These are phyloP conservation scores for Colletotrichum sp. DNA, from an alignment of 2,329 filamentous ascomycete genomes.

Conservation along the genomic window DNA sequence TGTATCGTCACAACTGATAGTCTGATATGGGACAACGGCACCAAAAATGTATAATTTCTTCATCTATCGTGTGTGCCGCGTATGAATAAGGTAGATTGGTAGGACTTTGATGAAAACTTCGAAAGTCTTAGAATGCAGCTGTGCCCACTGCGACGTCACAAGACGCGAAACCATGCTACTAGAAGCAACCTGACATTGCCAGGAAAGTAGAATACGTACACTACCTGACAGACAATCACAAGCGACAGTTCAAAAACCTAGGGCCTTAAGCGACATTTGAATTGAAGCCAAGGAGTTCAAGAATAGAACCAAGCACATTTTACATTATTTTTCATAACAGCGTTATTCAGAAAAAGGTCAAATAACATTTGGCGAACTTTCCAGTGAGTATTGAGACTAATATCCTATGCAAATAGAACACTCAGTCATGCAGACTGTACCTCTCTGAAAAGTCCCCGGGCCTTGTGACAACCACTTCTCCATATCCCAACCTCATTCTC, in stretches of 20 bases:
- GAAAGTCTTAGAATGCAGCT: too few relatives aligned
- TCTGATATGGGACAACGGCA: too few relatives aligned
- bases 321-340: not conserved
- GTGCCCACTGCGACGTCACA: too few relatives aligned
- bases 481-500: not conserved
- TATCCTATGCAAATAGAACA: not conserved
- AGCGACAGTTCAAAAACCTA: accelerated
- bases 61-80: too few relatives aligned
- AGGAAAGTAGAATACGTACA: too few relatives aligned
- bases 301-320: not conserved
- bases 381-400: not conserved
- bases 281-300: not conserved
- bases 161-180: too few relatives aligned
- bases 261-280: accelerated
- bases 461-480: not conserved
- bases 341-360: too few relatives aligned
- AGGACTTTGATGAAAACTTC: not conserved
- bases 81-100: too few relatives aligned
- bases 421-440: accelerated
- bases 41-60: too few relatives aligned
- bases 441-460: not conserved
- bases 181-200: too few relatives aligned
- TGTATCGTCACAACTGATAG: too few relatives aligned
- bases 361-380: accelerated
- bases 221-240: not conserved